Base-by-base conservation (phyloP, 225 moss, liverwort and hornwort genomes). In the Rhytidiadelphus loreus region DNA sequence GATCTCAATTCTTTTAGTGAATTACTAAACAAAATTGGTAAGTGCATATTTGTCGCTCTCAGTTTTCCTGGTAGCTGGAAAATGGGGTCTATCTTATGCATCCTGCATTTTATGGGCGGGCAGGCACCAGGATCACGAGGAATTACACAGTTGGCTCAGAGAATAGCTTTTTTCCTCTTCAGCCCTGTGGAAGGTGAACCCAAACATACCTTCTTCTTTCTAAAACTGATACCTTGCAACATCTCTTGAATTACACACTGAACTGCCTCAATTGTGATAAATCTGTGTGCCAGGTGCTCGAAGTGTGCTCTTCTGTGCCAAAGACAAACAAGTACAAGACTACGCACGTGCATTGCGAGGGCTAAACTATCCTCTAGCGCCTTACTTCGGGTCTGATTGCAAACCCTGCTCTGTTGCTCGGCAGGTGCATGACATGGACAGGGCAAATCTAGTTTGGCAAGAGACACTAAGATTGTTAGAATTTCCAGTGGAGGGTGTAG, bases 261-360 rank as follows among this genome's bases (percentile, higher is more conserved):
- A 84, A 32, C 16, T 48, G 25, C 37, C 61, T 68, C 48, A 69
- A 16, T 19, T 41, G 60, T 81, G 77, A 59, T 55, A 58, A 58
- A 78, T 73, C 83, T 82, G 41, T 86, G 86, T 85, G 89, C 85
- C 92, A 98, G 96, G 97, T 92, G 91, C 98, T 68, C 93, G 97
- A 91, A 95, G 97, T 91, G 91, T 97, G 58, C 72, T 98, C 50
- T 97, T 95, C 86, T 95, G 95, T 89, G 93, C 95, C 66, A 96
- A 93, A 68, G 97, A 96, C 79, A 75, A 91, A 81, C 94, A 95
- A 88, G 95, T 95, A 4, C 94, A 92, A 87, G 89, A 94, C 15
- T 96, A 95, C 77, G 92, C 95, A 70, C 93, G 94, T 41, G 93
- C 86, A 50, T 87, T 95, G 91, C 91, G 94, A 74, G 90, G 91